Base-by-base conservation (phyloP, 164 flowering plant genomes). In the Stephania cephalantha region DNA sequence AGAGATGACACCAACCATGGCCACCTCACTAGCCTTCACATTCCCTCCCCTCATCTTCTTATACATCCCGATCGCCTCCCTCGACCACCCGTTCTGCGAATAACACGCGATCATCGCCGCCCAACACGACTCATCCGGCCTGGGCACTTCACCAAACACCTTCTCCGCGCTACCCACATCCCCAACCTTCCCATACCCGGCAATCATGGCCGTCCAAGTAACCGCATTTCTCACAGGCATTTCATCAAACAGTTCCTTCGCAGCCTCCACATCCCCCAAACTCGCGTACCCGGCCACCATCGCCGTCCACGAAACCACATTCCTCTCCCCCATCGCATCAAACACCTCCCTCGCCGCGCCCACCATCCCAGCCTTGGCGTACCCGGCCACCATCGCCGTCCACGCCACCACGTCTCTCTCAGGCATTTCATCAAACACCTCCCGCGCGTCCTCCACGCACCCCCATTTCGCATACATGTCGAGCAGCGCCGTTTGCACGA, bases 241-340 rank as follows among this genome's bases (percentile, higher is more conserved):
- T 73, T 46, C 22, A 67, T 84, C 85, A 74, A 81, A 86, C 78
- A 87, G 50, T 31, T 78, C 79, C 64, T 71, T 76, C 1, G 90
- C 90, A 3, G 75, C 61, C 48, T 15, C 61, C 61, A 87, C 73
- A 31, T 80, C 75, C 1, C 90, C 88, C 18, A 10, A 44, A 53
- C 79, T 80, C 0, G 87, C 85, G 50, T 85, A 87, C 48, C 87
- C 87, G 6, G 86, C 87, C 0, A 86, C 85, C 81, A 87, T 83
- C 7, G 88, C 74, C 9, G 81, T 76, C 85, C 82, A 82, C 46
- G 84, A 75, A 31, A 81, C 66, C 11, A 77, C 76, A 77, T 85
- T 83, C 2, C 81, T 76, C 10, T 75, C 72, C n/a, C 15, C 74
- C 82, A 85, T 81, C 2, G 29, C 74, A 50, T 83, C 83, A 63